These are phyloP conservation scores for Centella asiatica DNA, from an alignment of 129 eudicot species.

Conservation along the genomic window DNA sequence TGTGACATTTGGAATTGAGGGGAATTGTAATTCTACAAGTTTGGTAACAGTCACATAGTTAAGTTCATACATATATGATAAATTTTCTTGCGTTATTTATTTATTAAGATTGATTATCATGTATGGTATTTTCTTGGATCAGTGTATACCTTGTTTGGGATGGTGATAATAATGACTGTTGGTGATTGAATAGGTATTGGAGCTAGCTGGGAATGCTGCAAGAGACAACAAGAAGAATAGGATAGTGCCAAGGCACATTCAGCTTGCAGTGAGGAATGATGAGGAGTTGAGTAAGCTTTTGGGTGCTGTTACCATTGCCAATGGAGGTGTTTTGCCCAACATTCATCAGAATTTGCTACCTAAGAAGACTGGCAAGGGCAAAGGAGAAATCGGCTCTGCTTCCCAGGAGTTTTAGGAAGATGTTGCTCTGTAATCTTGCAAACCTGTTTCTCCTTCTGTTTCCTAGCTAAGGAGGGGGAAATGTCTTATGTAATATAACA, in stretches of 20 bases:
- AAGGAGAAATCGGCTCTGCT: constrained; percentile 10
- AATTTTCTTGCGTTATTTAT: no score
- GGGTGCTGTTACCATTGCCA: constrained; percentile 12
- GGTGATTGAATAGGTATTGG: neutral
- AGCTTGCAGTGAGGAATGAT: constrained; percentile 10
- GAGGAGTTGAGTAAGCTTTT: constrained; percentile 14
- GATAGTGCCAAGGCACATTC: constrained; percentile 5
- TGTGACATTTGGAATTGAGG: no score
- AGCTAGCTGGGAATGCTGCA: constrained; percentile 8
- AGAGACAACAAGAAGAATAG: constrained; percentile 11
- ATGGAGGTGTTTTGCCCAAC: constrained; percentile 11
- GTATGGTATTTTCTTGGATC: no score
- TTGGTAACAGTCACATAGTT: no score
- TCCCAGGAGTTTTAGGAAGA: constrained; percentile 9
- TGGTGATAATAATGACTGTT: no score
- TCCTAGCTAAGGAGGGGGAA: neutral
- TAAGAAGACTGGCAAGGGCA: constrained; percentile 8
- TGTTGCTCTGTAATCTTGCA: neutral
- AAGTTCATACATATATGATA: no score
- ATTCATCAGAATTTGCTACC: constrained; percentile 12
- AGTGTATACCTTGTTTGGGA: neutral
- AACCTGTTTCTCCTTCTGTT: neutral
- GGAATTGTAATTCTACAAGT: no score
- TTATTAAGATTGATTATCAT: no score
- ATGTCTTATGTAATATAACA: neutral